Base-by-base conservation (phyloP, 768 basidiomycete species). In the Russula sp. region DNA sequence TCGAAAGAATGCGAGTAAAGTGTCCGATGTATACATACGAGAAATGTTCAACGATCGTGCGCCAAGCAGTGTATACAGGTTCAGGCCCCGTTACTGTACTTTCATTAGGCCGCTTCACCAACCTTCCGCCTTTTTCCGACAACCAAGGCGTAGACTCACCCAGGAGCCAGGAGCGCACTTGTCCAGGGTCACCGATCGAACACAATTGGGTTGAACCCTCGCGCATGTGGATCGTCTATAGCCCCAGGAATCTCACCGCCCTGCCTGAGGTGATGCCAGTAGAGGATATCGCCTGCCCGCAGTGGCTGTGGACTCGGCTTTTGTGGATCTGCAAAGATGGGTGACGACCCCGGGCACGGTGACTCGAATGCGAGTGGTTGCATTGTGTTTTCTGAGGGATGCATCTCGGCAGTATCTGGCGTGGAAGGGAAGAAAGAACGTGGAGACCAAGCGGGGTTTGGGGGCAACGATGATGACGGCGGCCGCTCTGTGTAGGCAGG, bases 171-270 rank as follows among this genome's bases (percentile, higher is more conserved):
- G 32, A 22, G 26, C 22, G 9, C 34, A 16, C 20, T n/a, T 30
- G 36, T 14, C 9, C 9, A 8, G 22, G n/a, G 40, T 59, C 57
- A 69, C 60, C 66, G 68, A 52, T 64, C 68, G 9, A 52, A 59
- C n/a, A 52, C 8, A 34, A 22, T n/a, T 20, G 49, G 16, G 30
- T 22, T 54, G 7, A 38, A 34, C 24, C 36, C 68, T 36, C 84
- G 76, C 18, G 88, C 86, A 30, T 85, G 81, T 42, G 78, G 71
- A 73, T 90, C 84, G 65, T 90, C 84, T 57, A 73, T 73, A 11
- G 88, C 86, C 30, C 82, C 86, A 46, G 87, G 84, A 63, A 89
- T 87, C 73, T 91, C 89, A 14, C 89, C 89, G 64, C 79, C 81
- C 67, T 83, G 83, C 54, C 79, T 73, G 63, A 91, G 84, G 68